Percentiles rank a stretch among this genome's conserved stretches.
Conservation (phyloP, 2,329 filamentous ascomycete genomes). For the Fusarium xylarioides region DNA sequence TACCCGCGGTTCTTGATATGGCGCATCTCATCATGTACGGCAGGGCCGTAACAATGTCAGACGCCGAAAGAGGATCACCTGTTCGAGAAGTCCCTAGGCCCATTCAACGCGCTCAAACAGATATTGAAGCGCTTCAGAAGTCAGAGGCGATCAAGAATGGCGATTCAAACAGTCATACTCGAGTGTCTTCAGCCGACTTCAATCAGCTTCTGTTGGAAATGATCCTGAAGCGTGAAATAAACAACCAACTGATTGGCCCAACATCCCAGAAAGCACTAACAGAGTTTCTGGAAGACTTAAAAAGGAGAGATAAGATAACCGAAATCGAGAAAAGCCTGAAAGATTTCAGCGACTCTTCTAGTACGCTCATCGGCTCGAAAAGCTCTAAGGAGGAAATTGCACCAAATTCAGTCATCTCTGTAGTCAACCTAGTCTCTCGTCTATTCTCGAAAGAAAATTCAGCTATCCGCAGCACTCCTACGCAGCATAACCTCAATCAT, state of each 20-base stretch:
- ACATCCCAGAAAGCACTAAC: neutral
- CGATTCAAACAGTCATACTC: neutral
- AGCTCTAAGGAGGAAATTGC: neutral
- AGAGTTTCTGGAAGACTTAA: neutral
- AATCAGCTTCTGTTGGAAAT: neutral
- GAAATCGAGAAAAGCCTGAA: fast-evolving
- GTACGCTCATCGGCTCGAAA: neutral
- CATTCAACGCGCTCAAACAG: neutral
- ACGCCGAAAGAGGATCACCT: fast-evolving
- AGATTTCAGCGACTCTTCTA: neutral
- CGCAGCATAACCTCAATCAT: neutral
- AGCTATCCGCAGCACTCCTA: neutral
- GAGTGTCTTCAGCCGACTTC: fast-evolving
- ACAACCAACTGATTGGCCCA: fast-evolving
- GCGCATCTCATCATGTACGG: neutral
- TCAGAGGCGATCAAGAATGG: fast-evolving
- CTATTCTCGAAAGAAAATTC: neutral
- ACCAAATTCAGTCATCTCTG: fast-evolving
- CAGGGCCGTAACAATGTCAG: neutral
- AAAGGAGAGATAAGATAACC: neutral
- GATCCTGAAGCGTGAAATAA: neutral
- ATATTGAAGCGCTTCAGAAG: neutral
- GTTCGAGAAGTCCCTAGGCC: neutral
- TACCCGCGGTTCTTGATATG: neutral
- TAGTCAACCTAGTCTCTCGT: neutral